phyloP scores from a whole-genome alignment of 345 rosid species.

The Hibiscus tridactylites region DNA sequence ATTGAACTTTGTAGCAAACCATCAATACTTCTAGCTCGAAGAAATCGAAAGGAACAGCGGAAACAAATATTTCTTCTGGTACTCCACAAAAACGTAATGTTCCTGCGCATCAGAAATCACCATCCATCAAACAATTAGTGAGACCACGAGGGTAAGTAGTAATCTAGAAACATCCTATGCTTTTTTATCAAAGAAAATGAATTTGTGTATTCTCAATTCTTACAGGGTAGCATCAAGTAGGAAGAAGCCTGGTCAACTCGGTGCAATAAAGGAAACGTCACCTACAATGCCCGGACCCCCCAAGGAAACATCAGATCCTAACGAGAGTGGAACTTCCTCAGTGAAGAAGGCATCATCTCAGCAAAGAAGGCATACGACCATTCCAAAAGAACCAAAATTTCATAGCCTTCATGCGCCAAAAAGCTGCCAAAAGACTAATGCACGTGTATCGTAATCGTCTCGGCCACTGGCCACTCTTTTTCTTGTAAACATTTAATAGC shows the following conservation, averaged over 20 bases:
- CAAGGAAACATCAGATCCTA: constrained; percentile 18
- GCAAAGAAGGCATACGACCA: constrained; percentile 35
- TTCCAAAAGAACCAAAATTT: constrained; percentile 63
- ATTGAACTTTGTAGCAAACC: neutral
- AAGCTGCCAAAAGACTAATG: constrained; percentile 42
- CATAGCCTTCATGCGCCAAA: constrained; percentile 47
- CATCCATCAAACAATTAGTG: constrained; percentile 20
- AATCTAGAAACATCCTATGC: neutral
- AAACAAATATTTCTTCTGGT: constrained; percentile 16
- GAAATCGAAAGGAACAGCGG: constrained; percentile 12
- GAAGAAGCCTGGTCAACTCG: constrained; percentile 24
- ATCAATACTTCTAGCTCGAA: neutral
- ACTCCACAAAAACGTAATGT: constrained; percentile 17
- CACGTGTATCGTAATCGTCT: neutral
- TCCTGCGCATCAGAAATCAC: constrained; percentile 25
- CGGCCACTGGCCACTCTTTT: constrained; percentile 27
- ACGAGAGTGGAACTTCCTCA: constrained; percentile 14
- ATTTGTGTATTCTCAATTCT: neutral
- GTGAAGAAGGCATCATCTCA: constrained; percentile 27
- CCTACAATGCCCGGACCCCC: constrained; percentile 9
- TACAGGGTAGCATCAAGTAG: constrained; percentile 33
- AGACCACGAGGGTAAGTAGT: constrained; percentile 31
- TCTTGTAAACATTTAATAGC: constrained; percentile 18
- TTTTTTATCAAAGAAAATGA: neutral
- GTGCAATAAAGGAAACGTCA: constrained; percentile 23